Percentiles rank a stretch among this genome's conserved stretches.
Conservation (phyloP, 176 grass and related monocot genomes). For the Microstegium vimineum region DNA sequence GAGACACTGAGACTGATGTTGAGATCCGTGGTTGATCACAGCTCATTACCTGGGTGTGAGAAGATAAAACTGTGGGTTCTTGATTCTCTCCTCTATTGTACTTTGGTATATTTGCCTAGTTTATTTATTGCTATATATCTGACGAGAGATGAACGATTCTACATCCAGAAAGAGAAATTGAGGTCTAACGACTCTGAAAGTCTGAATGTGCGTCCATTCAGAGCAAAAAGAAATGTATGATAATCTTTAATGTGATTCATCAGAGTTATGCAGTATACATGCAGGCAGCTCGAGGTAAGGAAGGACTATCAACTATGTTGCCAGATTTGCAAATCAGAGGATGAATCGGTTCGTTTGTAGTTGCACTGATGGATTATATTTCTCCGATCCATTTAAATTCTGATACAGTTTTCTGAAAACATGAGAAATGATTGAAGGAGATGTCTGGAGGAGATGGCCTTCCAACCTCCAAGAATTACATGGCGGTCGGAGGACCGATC, state of each 20-base stretch:
- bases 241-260: background rate
- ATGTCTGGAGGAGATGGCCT: too few species aligned
- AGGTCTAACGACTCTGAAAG: background rate
- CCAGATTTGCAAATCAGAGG: background rate
- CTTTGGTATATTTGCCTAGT: background rate
- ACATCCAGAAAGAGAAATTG: background rate
- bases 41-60: background rate
- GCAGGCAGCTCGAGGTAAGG: background rate
- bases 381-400: background rate
- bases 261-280: background rate
- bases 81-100: background rate
- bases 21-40: background rate
- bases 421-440: background rate
- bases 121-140: background rate
- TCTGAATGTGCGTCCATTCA: background rate
- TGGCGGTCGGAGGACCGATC: too few species aligned
- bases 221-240: background rate
- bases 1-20: background rate
- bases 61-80: background rate
- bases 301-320: background rate
- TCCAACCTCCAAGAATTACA: too few species aligned
- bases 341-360: background rate
- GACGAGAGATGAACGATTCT: background rate
- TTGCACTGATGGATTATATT: background rate
- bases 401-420: background rate